These are phyloP conservation scores for carrot (Daucus carota) DNA, from an alignment of 129 eudicot species.

Conservation along the genomic window DNA sequence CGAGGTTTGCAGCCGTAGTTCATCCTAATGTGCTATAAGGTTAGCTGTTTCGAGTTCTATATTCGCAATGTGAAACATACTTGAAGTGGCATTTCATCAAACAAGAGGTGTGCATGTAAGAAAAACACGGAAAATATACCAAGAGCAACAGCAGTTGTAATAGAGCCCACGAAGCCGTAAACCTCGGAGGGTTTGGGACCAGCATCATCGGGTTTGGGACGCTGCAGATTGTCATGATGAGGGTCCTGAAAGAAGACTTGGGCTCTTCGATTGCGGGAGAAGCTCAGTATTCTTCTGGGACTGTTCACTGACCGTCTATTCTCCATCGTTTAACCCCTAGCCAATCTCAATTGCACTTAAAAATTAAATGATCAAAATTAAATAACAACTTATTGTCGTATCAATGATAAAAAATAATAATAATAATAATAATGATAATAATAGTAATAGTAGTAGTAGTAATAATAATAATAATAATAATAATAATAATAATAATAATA, in stretches of 20 bases:
- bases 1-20: no score
- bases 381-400: no score
- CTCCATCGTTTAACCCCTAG: slow-evolving; percentile 24
- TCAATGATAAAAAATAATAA: no score
- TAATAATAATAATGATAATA: no score
- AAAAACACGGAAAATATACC: slow-evolving; percentile 25
- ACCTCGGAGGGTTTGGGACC: slow-evolving; percentile 94
- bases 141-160: slow-evolving; percentile 73
- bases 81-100: not conserved
- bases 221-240: slow-evolving; percentile 8
- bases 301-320: slow-evolving; percentile 57
- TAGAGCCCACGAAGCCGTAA: slow-evolving; percentile 91
- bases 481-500: no score
- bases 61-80: no score
- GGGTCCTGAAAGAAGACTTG: slow-evolving; percentile 45
- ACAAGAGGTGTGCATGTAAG: not conserved
- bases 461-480: no score
- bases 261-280: slow-evolving; percentile 60
- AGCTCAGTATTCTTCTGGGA: slow-evolving; percentile 68
- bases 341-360: no score
- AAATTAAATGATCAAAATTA: no score
- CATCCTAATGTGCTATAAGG: not conserved
- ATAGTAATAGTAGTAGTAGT: no score
- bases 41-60: no score
- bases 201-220: slow-evolving; percentile 35